Percentiles rank a stretch among this genome's conserved stretches.
These are phyloP conservation scores for Domatiomyces globalis DNA, from an alignment of 2,329 filamentous ascomycete genomes.

Conservation along the genomic window DNA sequence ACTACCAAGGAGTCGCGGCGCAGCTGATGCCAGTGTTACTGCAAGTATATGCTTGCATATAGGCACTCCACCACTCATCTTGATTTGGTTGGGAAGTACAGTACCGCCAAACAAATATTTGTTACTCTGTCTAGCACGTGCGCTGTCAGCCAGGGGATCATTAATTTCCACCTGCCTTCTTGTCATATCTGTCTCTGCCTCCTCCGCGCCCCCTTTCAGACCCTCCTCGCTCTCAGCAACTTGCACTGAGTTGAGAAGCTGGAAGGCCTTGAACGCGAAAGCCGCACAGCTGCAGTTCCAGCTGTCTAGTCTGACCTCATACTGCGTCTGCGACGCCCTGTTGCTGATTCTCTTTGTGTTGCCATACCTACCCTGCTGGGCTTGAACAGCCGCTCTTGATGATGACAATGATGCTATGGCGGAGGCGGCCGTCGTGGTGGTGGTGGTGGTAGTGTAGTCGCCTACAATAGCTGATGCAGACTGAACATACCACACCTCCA, in stretches of 20 bases:
- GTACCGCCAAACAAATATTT: not conserved
- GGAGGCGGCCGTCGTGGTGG: slow-evolving; percentile 1
- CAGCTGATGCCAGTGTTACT: slow-evolving; percentile 58
- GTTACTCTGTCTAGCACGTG: not conserved
- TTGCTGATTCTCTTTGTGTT: slow-evolving; percentile 2
- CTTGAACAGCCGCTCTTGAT: slow-evolving; percentile 1
- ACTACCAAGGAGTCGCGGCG: slow-evolving; percentile 41
- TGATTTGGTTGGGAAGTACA: not conserved
- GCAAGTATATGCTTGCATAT: slow-evolving; percentile 85
- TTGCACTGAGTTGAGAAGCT: slow-evolving; percentile 22
- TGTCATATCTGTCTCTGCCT: not conserved
- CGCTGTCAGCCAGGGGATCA: not conserved
- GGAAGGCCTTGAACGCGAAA: slow-evolving; percentile 62
- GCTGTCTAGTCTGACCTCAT: slow-evolving; percentile 56
- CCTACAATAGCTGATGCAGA: slow-evolving; percentile 36
- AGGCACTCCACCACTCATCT: slow-evolving; percentile 28
- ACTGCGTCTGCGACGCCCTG: slow-evolving; percentile 28
- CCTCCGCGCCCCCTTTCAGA: slow-evolving; percentile 1
- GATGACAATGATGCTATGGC: not conserved
- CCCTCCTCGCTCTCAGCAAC: not conserved
- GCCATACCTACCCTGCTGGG: not conserved
- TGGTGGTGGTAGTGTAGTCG: slow-evolving; percentile 11
- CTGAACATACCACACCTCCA: slow-evolving; percentile 47
- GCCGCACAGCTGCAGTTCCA: slow-evolving; percentile 89
- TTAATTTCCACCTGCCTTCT: no score